These are phyloP conservation scores for Venturia asperata DNA, from an alignment of 2,329 filamentous ascomycete species.

Conservation along the genomic window DNA sequence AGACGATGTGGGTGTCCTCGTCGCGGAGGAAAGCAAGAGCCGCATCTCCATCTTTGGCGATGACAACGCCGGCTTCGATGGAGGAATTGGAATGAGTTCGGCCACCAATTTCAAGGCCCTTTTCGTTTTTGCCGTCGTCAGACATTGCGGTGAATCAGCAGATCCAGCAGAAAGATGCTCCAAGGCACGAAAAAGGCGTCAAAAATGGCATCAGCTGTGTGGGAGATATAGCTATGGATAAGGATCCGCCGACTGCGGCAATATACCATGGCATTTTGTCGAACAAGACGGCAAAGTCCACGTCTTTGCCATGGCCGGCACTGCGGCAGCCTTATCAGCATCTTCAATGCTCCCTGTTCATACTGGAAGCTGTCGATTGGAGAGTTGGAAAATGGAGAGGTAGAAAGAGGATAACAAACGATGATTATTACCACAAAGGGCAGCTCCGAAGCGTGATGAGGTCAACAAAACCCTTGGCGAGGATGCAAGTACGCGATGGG, in stretches of 20 bases:
- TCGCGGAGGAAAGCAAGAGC: slow-evolving; percentile 6
- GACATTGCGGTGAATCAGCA: background rate
- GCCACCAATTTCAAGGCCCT: background rate
- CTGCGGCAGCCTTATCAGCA: slow-evolving; percentile 1
- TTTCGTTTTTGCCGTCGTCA: background rate
- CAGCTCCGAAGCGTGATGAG: background rate
- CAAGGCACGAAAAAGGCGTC: background rate
- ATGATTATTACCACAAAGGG: slow-evolving; percentile 1
- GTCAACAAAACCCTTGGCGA: background rate
- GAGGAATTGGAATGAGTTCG: background rate
- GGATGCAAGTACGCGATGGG: background rate
- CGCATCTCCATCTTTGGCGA: background rate
- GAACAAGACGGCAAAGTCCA: background rate
- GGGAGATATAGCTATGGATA: background rate
- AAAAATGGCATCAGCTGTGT: background rate
- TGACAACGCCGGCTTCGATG: background rate
- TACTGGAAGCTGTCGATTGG: slow-evolving; percentile 3
- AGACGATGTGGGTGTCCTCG: slow-evolving; percentile 21
- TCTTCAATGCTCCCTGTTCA: background rate
- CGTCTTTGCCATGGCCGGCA: background rate
- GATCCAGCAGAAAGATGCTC: background rate
- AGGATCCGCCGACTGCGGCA: background rate
- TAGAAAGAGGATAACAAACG: background rate
- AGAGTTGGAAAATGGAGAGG: background rate
- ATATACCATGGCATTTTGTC: background rate